Evolutionary conservation across 306 rosid genomes (phyloP), one percentile per base, ranked within the genome.

Genomic region (Fragaria ananassa): DNA sequence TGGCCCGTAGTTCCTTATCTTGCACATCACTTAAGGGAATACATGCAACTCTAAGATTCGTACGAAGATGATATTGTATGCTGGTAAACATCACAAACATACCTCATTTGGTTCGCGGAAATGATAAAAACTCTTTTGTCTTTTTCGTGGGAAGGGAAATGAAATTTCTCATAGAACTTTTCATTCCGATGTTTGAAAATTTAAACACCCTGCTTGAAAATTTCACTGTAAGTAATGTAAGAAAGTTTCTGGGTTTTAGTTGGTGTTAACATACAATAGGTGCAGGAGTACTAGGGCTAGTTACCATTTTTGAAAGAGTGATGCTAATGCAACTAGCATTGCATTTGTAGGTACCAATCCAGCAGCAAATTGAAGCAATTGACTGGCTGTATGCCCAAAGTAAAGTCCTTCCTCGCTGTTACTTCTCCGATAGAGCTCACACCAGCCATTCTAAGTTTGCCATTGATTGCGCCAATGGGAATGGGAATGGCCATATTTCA

Each of bases 321-420:
- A 31, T 72, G 23, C 54, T 72, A 23, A 73, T 39, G 44, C 39
- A 73, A 73, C 51, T 9, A 27, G 58, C 45, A 41, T 35, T 74
- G 62, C 66, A 71, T 45, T 37, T 78, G 66, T 74, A 89, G 94
- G 97, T 92, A n/a, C 97, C 93, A 14, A 95, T 95, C 54, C 87
- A 95, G 34, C 90, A 88, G 68, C 82, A 82, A n/a, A 83, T 95
- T 72, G 91, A 90, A 46, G 94, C 93, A 34, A 87, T 95, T 71
- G 91, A 92, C 81, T 92, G 98, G 97, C 89, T 95, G 0, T 89
- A 88, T 76, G 86, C 93, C 0, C 98, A 95, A 67, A 71, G 68
- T 77, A 81, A 89, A 17, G 54, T 83, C 73, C 93, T 87, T 82
- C 97, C 98, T 9, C 88, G 97, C 21, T 90, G 90, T 71, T 92